These are phyloP conservation scores for Hypoxylon sp. DNA, from an alignment of 2,329 filamentous ascomycete genomes.

Conservation along the genomic window DNA sequence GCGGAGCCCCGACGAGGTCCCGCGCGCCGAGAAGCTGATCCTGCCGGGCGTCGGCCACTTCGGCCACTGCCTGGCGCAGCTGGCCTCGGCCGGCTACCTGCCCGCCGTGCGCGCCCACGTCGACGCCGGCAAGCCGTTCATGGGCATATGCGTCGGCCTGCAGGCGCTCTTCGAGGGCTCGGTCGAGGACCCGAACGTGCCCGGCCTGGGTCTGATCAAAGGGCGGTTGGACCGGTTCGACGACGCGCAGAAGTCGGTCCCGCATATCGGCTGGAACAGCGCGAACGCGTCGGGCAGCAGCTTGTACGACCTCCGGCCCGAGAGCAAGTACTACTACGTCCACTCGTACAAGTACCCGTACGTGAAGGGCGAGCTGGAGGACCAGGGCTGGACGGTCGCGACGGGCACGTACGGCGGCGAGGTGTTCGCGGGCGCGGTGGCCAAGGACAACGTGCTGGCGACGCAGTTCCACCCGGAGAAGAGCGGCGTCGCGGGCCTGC, in stretches of 20 bases:
- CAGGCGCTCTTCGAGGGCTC: slow-evolving; percentile 92
- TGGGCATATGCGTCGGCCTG: slow-evolving; percentile 95
- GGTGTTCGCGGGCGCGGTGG: slow-evolving; percentile 91
- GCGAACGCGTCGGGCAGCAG: slow-evolving; percentile 71
- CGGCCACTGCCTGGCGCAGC: slow-evolving; percentile 90
- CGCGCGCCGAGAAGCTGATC: slow-evolving; percentile 91
- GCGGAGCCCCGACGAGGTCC: slow-evolving; percentile 83
- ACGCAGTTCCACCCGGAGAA: slow-evolving; percentile 99
- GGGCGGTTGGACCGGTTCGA: slow-evolving; percentile 80
- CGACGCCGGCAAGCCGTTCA: slow-evolving; percentile 91
- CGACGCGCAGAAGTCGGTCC: slow-evolving; percentile 85
- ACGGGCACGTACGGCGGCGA: slow-evolving; percentile 89
- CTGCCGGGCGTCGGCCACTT: slow-evolving; percentile 98
- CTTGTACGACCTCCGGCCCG: slow-evolving; percentile 82
- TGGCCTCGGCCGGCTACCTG: slow-evolving; percentile 83
- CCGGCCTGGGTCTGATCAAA: slow-evolving; percentile 81
- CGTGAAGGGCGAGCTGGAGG: slow-evolving; percentile 76
- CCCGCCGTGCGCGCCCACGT: slow-evolving; percentile 87
- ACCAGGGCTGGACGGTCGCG: slow-evolving; percentile 90
- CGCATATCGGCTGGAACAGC: slow-evolving; percentile 98
- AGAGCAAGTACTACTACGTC: slow-evolving; percentile 98
- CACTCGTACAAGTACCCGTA: slow-evolving; percentile 93
- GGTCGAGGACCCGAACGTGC: slow-evolving; percentile 76
- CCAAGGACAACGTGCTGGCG: slow-evolving; percentile 84
- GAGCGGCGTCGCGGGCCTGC: slow-evolving; percentile 87